phyloP scores from a whole-genome alignment of 2,329 filamentous ascomycete species.

The Aspergillus tubingensis region DNA sequence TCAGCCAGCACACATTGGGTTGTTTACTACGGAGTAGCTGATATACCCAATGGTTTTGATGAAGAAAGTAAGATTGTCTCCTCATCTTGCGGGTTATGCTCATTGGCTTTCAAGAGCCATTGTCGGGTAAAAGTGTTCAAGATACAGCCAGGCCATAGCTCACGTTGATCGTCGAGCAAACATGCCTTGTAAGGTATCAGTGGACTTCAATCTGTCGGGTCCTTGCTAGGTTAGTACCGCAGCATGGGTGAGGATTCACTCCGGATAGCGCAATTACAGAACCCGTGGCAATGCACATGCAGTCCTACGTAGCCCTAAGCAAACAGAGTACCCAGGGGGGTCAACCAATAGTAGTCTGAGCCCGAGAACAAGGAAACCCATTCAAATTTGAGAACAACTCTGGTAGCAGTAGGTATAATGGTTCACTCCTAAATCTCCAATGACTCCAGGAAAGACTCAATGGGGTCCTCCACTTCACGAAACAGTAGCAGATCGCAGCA shows the following conservation, averaged over 20 bases:
- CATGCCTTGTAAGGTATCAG: not conserved
- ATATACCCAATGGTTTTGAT: not conserved
- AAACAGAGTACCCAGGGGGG: too few species aligned
- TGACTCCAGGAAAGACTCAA: not conserved
- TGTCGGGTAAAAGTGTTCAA: not conserved
- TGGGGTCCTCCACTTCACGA: not conserved
- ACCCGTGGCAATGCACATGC: too few species aligned
- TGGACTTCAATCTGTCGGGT: not conserved
- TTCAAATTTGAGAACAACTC: not conserved
- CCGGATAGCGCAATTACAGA: too few species aligned
- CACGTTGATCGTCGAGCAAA: not conserved
- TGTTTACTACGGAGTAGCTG: not conserved
- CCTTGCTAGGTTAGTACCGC: not conserved
- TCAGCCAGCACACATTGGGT: not conserved
- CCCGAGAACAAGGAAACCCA: not conserved
- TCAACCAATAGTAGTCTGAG: not conserved
- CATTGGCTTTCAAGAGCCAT: not conserved
- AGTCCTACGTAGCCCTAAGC: too few species aligned
- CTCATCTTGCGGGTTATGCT: too few species aligned
- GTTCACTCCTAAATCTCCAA: constrained; percentile 4
- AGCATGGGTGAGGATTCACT: too few species aligned
- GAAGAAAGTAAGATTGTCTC: too few species aligned
- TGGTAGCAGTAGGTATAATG: not conserved
- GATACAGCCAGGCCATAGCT: not conserved
- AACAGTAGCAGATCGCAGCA: not conserved